Evolutionary conservation across 257 asterid species (phyloP), one percentile per base, ranked within the genome.

Genomic region (Rauvolfia tetraphylla): DNA sequence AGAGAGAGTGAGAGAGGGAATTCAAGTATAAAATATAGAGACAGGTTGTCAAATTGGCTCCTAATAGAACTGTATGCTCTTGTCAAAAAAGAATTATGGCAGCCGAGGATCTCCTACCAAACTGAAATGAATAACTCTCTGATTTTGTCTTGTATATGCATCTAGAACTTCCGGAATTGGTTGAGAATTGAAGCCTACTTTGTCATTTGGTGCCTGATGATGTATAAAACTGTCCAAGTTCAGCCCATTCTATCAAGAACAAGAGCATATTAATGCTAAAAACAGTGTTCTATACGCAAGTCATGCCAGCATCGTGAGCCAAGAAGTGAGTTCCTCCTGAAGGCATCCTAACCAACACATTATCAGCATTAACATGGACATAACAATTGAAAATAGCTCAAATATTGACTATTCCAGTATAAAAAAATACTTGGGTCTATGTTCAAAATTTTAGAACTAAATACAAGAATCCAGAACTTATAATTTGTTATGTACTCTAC

Each of bases 91-190:
- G 74, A 78, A 39, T 46, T 20, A 13, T 15, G 3, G 27, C 17
- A 39, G 20, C 69, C 36, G 7, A 51, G 75, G 65, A 73, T 49
- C 74, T 42, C 78, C 82, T 65, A 54, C 82, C 78, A 27, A 73
- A 79, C 75, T 62, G 51, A 57, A 57, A 77, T 51, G 22, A 18
- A 14, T 51, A 51, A 51, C 9, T 18, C 25, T 68, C 48, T 66
- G 42, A 48, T 25, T 69, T 72, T 48, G 34, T 29, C 66, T 51
- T 44, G 23, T 58, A 44, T 25, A 20, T 22, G 59, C 5, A 71
- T n/a, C 51, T 58, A 61, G 25, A 8, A 23, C 59, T 76, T 67
- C 12, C 76, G 63, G 63, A 1, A 23, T 41, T 27, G 14, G 76
- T 36, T 69, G 56, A 62, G 68, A 20, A 72, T 48, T 27, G 41